Evolutionary conservation across 768 basidiomycete species (phyloP), one percentile per base, ranked within the genome.

Genomic region (Pleurotus platypus): DNA sequence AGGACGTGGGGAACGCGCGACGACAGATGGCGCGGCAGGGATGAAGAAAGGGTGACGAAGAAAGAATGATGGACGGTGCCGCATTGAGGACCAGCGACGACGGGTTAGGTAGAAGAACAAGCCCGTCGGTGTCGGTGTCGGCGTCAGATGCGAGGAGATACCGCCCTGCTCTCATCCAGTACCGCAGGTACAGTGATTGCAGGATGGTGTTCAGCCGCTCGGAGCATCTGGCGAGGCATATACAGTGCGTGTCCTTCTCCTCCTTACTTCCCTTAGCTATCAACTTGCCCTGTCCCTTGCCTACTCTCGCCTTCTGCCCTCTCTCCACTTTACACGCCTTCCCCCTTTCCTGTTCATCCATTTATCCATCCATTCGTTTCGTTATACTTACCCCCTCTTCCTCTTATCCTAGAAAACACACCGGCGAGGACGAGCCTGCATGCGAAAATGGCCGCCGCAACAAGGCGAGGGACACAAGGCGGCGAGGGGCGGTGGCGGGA

Each of bases 171-270:
- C 90, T 91, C 5, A 88, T 97, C 71, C 90, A 94, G 66, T 98
- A 96, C 74, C 83, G 87, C 50, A 95, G 95, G 13, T 98, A 89
- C 69, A 94, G 93, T 63, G 92, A 94, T 49, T 98, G 96, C 76
- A 81, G 89, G 58, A 98, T 97, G 94, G 92, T 95, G 60, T 98
- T 98, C 71, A 90, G 89, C 58, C 79, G 96, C 72, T 91, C 90
- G 70, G 96, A 98, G 72, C 96, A 98, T 75, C 78, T 98, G 4
- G 94, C 95, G 60, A 81, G 96, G 65, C 96, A 98, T 77, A 90
- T 97, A 69, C 80, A 96, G 94, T 94, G 66, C 70, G 20, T 20
- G 84, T 70, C 59, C 24, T 24, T 20, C 27, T 39, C 13, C 46
- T 27, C 57, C 42, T 30, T 30, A 30, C 27, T 30, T 30, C 20